These are phyloP conservation scores for Cryptococcus sp. DNA, from an alignment of 1,284 basidiomycete genomes.

Conservation along the genomic window DNA sequence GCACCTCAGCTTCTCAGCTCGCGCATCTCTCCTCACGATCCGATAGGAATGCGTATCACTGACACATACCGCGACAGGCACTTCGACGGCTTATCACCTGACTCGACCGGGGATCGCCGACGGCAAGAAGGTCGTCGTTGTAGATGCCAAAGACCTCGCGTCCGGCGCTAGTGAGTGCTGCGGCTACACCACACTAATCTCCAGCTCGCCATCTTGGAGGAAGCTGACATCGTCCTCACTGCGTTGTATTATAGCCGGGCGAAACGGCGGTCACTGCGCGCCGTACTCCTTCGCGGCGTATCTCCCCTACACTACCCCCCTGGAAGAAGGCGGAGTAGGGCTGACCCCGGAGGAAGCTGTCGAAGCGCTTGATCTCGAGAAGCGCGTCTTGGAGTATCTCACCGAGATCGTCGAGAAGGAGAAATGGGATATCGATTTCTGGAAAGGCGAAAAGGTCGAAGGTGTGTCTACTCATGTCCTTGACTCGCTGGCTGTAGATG, in stretches of 20 bases:
- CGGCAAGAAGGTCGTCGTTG: slow-evolving; percentile 27
- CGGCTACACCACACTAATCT: neutral
- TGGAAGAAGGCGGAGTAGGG: slow-evolving; percentile 37
- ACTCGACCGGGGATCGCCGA: slow-evolving; percentile 31
- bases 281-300: slow-evolving; percentile 32
- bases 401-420: slow-evolving; percentile 60
- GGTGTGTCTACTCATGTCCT: slow-evolving; percentile 20
- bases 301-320: slow-evolving; percentile 23
- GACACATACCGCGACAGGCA: slow-evolving; percentile 10
- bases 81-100: slow-evolving; percentile 36
- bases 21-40: neutral
- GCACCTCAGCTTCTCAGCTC: neutral
- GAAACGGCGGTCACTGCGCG: slow-evolving; percentile 49
- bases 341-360: slow-evolving; percentile 47
- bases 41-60: neutral
- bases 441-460: slow-evolving; percentile 33
- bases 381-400: slow-evolving; percentile 68
- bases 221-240: neutral
- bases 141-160: slow-evolving; percentile 44
- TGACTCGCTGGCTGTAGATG: neutral
- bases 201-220: neutral
- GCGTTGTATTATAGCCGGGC: slow-evolving; percentile 27
- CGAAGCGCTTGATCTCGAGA: slow-evolving; percentile 61
- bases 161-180: slow-evolving; percentile 38
- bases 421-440: slow-evolving; percentile 35